Evolutionary conservation across 495 filamentous ascomycete genomes (phyloP).

Genomic region (Aspergillus ellipticus): DNA sequence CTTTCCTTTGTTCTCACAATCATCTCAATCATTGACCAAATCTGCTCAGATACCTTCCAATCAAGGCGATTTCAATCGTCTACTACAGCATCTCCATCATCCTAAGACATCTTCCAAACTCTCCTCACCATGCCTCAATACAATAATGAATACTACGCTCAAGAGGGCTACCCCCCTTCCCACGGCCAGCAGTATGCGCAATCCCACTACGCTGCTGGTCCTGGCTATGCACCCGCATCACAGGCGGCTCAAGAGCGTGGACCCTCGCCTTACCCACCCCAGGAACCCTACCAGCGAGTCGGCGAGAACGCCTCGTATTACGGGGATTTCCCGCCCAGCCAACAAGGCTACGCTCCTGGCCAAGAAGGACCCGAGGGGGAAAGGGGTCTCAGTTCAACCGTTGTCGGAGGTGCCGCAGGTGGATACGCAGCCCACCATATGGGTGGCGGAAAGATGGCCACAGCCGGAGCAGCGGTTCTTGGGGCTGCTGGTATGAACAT

Average conservation of each 20-base stretch:
- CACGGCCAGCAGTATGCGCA: too few relatives aligned
- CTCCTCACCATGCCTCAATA: too few relatives aligned
- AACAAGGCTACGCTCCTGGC: neutral
- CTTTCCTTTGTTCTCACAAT: too few relatives aligned
- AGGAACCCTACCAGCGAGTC: conserved; percentile 23
- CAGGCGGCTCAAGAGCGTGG: conserved; percentile 14
- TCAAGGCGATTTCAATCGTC: too few relatives aligned
- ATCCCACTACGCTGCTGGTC: too few relatives aligned
- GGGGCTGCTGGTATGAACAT: conserved; percentile 43
- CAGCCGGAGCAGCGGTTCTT: conserved; percentile 36
- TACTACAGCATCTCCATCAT: too few relatives aligned
- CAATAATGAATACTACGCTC: too few relatives aligned
- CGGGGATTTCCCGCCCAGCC: neutral
- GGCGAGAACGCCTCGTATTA: conserved; percentile 23
- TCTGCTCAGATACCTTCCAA: too few relatives aligned
- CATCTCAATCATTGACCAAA: too few relatives aligned
- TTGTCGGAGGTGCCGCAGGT: conserved; percentile 43
- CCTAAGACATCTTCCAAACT: too few relatives aligned
- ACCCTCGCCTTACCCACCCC: conserved; percentile 33
- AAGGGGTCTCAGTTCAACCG: conserved; percentile 40
- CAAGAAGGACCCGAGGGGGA: conserved; percentile 31
- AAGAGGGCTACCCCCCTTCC: too few relatives aligned
- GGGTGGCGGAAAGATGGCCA: conserved; percentile 38
- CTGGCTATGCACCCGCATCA: too few relatives aligned
- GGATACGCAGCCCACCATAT: conserved; percentile 40